Conservation (phyloP, 345 rosid species). For the Acer campestre region DNA sequence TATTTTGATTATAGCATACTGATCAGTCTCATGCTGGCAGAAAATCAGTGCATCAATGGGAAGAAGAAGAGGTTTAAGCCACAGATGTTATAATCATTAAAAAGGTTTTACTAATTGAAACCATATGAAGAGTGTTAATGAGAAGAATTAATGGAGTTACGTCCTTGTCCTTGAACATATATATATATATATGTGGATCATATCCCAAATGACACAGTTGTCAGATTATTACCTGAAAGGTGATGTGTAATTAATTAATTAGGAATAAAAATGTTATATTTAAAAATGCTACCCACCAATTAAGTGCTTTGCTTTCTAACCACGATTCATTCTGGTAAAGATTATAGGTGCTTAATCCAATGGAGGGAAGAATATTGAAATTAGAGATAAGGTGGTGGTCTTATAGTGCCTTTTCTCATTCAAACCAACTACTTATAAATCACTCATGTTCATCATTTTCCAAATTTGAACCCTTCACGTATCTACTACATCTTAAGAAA, state of each 20-base stretch:
- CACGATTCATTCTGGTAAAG: conserved; percentile 37
- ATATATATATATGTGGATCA: conserved; percentile 10
- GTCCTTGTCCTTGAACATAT: conserved; percentile 6
- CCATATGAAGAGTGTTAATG: conserved; percentile 8
- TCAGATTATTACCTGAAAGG: conserved; percentile 22
- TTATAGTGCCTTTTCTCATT: conserved; percentile 29
- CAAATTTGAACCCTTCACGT: no score
- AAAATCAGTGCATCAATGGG: not conserved
- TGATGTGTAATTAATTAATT: not conserved
- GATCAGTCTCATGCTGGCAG: no score
- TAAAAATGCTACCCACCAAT: conserved; percentile 9
- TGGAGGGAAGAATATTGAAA: conserved; percentile 22
- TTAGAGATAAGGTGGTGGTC: conserved; percentile 31
- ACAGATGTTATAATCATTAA: not conserved
- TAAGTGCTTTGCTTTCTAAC: conserved; percentile 21
- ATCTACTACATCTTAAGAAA: no score
- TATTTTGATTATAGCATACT: no score
- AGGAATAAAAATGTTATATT: conserved; percentile 4
- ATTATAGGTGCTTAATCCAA: conserved; percentile 32
- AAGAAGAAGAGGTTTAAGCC: not conserved
- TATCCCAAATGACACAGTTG: conserved; percentile 27
- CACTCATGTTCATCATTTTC: not conserved
- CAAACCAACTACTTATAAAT: conserved; percentile 13
- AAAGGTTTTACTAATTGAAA: conserved; percentile 13
- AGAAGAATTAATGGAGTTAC: conserved; percentile 15